Base-by-base conservation (phyloP, 257 asterid species). In the Capsicum chinense region DNA sequence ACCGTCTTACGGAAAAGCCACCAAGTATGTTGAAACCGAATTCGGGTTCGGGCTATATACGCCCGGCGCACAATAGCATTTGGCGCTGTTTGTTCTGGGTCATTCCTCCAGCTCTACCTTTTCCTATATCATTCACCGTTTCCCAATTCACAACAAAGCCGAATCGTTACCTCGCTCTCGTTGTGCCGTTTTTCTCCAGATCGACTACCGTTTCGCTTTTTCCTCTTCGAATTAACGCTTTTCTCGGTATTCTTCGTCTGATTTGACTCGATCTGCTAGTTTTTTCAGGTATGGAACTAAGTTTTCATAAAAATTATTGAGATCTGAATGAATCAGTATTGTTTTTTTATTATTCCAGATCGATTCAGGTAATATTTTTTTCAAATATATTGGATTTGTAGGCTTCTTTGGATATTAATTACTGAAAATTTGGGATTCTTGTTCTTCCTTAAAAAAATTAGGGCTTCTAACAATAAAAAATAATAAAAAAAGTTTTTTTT, bases 61-160 rank as follows among this genome's bases (percentile, higher is more conserved):
- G 85, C 79, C 83, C 67, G 62, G 88, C 89, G 89, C 88, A 85
- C 47, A 84, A 64, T 88, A 86, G 89, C 88, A 67, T 52, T 50
- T 84, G 56, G 48, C 89, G 86, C 79, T 80, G 57, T 88, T 82
- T 87, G 74, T 84, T 88, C 88, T 85, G 84, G 88, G 70, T 74
- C 88, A 83, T 86, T 88, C 89, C 84, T 79, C 69, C 85, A 37
- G 44, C 86, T 83, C 42, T 80, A 26, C 59, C 37, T 64, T 63
- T n/a, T 12, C 83, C 83, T 69, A 16, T 63, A 62, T 71, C 58
- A 79, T 79, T 15, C 76, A 67, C 1, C 19, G 68, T 39, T 11
- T 39, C 85, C 56, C 68, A 60, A 44, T 73, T 79, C 71, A 79
- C 57, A 6, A 26, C 39, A 11, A 17, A 83, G 42, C 54, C 83